Percentiles rank a stretch among this genome's conserved stretches.
Conservation (phyloP, 805 yeast genomes). For the Myxozyma neotropica region DNA sequence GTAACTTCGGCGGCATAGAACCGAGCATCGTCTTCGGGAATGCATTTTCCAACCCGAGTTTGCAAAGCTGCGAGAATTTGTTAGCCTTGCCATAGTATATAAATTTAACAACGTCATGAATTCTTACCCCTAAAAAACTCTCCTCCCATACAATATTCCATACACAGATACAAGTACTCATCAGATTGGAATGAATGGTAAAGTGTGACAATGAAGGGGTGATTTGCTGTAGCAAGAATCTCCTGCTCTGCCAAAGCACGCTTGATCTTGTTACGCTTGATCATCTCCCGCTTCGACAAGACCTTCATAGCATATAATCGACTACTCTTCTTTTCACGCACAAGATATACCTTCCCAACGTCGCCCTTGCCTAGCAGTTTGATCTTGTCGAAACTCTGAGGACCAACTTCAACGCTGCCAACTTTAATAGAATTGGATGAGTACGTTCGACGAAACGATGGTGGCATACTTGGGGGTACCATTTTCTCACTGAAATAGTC, state of each 20-base stretch:
- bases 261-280: slow-evolving; percentile 89
- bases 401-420: slow-evolving; percentile 78
- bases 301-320: slow-evolving; percentile 91
- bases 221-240: slow-evolving; percentile 90
- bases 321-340: slow-evolving; percentile 74
- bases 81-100: not conserved
- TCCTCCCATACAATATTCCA: slow-evolving; percentile 99
- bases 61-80: slow-evolving; percentile 63
- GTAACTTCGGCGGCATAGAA: slow-evolving; percentile 97
- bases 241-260: slow-evolving; percentile 96
- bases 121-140: slow-evolving; percentile 75
- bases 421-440: slow-evolving; percentile 74
- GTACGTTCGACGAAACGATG: slow-evolving; percentile 53
- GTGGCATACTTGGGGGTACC: slow-evolving; percentile 15
- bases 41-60: slow-evolving; percentile 82
- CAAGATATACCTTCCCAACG: slow-evolving; percentile 94
- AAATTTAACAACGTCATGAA: not conserved
- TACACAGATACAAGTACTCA: slow-evolving; percentile 86
- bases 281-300: slow-evolving; percentile 87
- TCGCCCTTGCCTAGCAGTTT: slow-evolving; percentile 95
- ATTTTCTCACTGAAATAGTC: slow-evolving; percentile 17
- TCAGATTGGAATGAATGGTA: slow-evolving; percentile 96
- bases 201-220: slow-evolving; percentile 94
- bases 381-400: slow-evolving; percentile 84
- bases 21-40: slow-evolving; percentile 83